Evolutionary conservation across 2,329 filamentous ascomycete species (phyloP).

Genomic region (Arthrobotrys megalospora): DNA sequence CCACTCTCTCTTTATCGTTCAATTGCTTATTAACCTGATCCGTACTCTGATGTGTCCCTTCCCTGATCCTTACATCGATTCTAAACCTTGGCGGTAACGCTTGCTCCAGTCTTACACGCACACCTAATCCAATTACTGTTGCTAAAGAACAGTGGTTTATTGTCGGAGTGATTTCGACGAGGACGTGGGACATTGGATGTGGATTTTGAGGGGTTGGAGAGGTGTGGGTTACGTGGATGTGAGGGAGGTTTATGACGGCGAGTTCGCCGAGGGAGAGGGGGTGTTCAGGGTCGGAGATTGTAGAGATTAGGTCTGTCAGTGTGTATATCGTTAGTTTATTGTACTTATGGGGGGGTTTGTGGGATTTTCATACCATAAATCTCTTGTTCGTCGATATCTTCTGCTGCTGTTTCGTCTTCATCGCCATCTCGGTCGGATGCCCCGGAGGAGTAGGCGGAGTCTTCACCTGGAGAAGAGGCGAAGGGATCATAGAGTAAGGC

Average conservation of each 20-base stretch:
- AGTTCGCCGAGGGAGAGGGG: constrained; percentile 93
- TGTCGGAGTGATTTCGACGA: constrained; percentile 92
- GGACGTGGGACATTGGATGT: constrained; percentile 76
- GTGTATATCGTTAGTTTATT: constrained; percentile 55
- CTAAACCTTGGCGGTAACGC: constrained; percentile 91
- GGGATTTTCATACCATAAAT: constrained; percentile 79
- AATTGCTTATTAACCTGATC: constrained; percentile 98
- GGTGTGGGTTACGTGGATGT: constrained; percentile 81
- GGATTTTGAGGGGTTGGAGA: constrained; percentile 71
- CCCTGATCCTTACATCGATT: constrained; percentile 92
- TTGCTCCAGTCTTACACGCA: constrained; percentile 91
- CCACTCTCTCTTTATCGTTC: constrained; percentile 95
- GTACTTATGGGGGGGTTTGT: not conserved
- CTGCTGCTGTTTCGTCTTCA: constrained; percentile 69
- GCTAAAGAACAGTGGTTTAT: constrained; percentile 97
- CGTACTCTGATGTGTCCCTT: constrained; percentile 94
- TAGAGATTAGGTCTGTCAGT: constrained; percentile 84
- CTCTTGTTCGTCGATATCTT: constrained; percentile 93
- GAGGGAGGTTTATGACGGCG: constrained; percentile 94
- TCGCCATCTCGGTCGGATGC: constrained; percentile 52
- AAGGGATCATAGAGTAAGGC: constrained; percentile 55
- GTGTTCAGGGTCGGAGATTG: constrained; percentile 96
- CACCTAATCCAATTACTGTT: constrained; percentile 94
- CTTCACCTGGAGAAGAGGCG: constrained; percentile 28
- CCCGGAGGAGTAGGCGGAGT: constrained; percentile 56